Conservation (phyloP, 1,284 basidiomycete species). For the Pholiota adiposa region DNA sequence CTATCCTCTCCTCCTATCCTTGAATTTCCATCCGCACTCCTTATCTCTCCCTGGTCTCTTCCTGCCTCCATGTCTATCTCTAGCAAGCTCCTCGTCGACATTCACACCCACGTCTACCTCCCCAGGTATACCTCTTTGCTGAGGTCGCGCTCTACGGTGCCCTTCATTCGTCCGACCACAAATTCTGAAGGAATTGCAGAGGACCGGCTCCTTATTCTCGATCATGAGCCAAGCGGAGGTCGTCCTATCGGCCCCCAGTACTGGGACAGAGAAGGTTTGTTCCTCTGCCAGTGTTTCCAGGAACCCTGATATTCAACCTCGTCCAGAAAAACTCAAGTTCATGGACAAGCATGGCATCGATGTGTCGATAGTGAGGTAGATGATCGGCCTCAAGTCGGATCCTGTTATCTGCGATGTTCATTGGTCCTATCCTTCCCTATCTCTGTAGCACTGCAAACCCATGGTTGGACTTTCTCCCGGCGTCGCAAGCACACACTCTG, state of each 20-base stretch:
- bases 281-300: not conserved
- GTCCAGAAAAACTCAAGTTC: slow-evolving; percentile 69
- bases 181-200: slow-evolving; percentile 49
- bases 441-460: slow-evolving; percentile 74
- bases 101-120: slow-evolving; percentile 85
- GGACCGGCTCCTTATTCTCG: slow-evolving; percentile 75
- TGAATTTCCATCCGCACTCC: not conserved
- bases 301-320: slow-evolving; percentile 5
- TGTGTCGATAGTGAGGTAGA: slow-evolving; percentile 67
- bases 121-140: slow-evolving; percentile 72
- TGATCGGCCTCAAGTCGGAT: not conserved
- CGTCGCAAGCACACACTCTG: slow-evolving; percentile 66
- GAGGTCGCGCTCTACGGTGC: slow-evolving; percentile 61
- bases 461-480: slow-evolving; percentile 84
- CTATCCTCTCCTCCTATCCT: not conserved
- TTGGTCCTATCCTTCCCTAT: not conserved
- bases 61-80: slow-evolving; percentile 23
- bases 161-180: slow-evolving; percentile 66
- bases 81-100: slow-evolving; percentile 62
- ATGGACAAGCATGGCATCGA: slow-evolving; percentile 81
- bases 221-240: slow-evolving; percentile 78
- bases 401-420: slow-evolving; percentile 1
- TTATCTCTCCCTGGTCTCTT: slow-evolving; percentile 9
- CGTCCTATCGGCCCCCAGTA: slow-evolving; percentile 66
- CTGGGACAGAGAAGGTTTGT: slow-evolving; percentile 65